Evolutionary conservation across 345 rosid species (phyloP), one percentile per base, ranked within the genome.

Genomic region (Acer campestre): DNA sequence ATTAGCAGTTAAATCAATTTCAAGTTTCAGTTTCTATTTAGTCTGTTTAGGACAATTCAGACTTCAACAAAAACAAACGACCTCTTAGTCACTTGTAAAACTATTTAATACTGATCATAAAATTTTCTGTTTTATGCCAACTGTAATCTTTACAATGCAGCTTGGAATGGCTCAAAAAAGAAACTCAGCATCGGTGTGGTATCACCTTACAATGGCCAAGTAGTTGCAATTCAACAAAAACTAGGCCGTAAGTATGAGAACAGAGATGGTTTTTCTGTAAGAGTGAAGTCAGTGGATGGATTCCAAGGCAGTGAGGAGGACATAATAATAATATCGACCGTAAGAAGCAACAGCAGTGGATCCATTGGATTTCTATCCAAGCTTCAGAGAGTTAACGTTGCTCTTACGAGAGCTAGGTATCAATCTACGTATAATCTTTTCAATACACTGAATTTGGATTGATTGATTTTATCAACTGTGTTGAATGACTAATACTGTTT

Each of bases 341-440:
- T 59, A 59, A 59, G 63, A 59, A 20, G 63, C 63, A 59, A 59
- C 63, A 59, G 1, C 13, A 0, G 6, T 59, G 63, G 63, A 59
- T 59, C 63, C 0, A 59, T 59, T 20, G 63, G 63, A 10, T 59
- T 59, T 22, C 63, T 59, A 59, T n/a, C 27, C 63, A 20, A 59
- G 63, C 63, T 25, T 7, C 63, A 59, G 23, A 59, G 63, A 59
- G 63, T 59, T 18, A 59, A 59, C 2, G 81, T 83, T 38, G 85
- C 89, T 70, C 78, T 82, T 11, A 86, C 89, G 25, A 72, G 86
- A 53, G 89, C 87, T 4, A 83, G 89, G 89, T 86, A 78, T 48
- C 63, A 1, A 40, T 51, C 71, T 55, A 72, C 42, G 18, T 29
- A 22, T 65, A 61, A 23, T 27, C 14, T 20, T 25, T 2, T 2